Percentiles rank a stretch among this genome's conserved stretches.
Evolutionary conservation across 352 stramenopile species (phyloP).

Genomic region (Thraustochytrium striatum): DNA sequence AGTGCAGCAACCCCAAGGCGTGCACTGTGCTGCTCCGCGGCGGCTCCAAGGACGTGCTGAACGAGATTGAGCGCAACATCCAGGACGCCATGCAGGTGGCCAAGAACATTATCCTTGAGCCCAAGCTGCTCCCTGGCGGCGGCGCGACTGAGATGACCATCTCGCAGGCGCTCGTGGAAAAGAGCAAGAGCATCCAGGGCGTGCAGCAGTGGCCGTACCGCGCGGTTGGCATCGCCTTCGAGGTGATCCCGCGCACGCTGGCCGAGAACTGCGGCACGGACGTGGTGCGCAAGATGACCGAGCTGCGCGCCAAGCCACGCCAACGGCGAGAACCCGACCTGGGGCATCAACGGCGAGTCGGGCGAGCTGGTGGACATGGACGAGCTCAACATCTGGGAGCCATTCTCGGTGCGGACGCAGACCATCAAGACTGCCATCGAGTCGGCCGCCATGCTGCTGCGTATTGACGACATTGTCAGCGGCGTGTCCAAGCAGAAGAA

Average conservation of each 20-base stretch:
- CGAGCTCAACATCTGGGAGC: conserved; percentile 95
- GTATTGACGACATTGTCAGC: conserved; percentile 99
- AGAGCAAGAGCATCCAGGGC: conserved; percentile 80
- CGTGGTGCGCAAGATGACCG: conserved; percentile 95
- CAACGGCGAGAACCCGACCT: conserved; percentile 59
- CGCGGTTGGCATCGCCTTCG: conserved; percentile 92
- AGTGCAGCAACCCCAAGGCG: conserved; percentile 95
- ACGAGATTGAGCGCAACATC: conserved; percentile 99
- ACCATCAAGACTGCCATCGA: conserved; percentile 99
- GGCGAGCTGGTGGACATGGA: conserved; percentile 84
- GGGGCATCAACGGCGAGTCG: conserved; percentile 76
- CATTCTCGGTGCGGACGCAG: conserved; percentile 99
- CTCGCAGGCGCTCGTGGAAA: conserved; percentile 75
- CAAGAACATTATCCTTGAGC: conserved; percentile 97
- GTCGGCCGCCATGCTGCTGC: conserved; percentile 65
- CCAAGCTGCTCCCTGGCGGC: conserved; percentile 85
- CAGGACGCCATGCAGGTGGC: conserved; percentile 99
- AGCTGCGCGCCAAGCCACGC: conserved; percentile 72
- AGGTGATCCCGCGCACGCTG: conserved; percentile 98
- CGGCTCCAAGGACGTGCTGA: conserved; percentile 98
- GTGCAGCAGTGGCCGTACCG: conserved; percentile 95
- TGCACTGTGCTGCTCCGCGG: conserved; percentile 97
- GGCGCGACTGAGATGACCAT: conserved; percentile 98
- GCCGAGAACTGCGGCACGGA: conserved; percentile 98
- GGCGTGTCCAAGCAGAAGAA: conserved; percentile 91